Percentiles rank a stretch among this genome's conserved stretches.
Evolutionary conservation across 257 asterid genomes (phyloP).

Genomic region (Eustoma russellianum): DNA sequence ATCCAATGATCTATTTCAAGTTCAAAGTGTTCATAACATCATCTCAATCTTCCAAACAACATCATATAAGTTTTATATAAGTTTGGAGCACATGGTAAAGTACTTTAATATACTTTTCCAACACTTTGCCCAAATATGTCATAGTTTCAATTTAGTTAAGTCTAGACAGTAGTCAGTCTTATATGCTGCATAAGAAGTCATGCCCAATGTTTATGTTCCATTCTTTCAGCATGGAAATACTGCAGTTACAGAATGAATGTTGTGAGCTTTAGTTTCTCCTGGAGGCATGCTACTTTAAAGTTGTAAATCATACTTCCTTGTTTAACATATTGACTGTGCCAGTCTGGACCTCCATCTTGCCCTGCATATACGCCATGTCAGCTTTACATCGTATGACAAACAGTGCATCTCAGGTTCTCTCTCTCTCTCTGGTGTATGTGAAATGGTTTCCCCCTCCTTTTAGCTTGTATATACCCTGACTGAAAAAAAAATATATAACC

Average conservation of each 20-base stretch:
- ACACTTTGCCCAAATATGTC: too few relatives aligned
- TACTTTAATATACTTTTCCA: too few relatives aligned
- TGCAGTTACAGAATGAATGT: background rate
- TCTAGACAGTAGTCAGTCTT: too few relatives aligned
- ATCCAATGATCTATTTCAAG: too few relatives aligned
- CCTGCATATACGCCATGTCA: conserved; percentile 87
- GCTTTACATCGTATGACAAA: conserved; percentile 90
- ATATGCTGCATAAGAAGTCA: background rate
- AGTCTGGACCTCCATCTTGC: conserved; percentile 99
- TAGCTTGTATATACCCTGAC: too few relatives aligned
- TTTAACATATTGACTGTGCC: conserved; percentile 77
- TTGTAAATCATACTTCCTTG: conserved; percentile 9
- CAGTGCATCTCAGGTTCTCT: conserved; percentile 93
- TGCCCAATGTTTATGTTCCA: background rate
- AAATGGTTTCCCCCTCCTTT: background rate
- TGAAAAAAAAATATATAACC: too few relatives aligned
- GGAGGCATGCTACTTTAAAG: background rate
- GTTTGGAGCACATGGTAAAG: too few relatives aligned
- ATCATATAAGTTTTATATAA: too few relatives aligned
- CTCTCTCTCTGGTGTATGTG: conserved; percentile 6
- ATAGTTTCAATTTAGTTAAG: too few relatives aligned
- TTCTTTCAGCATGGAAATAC: background rate
- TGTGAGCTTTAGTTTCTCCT: conserved; percentile 4
- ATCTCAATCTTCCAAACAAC: too few relatives aligned
- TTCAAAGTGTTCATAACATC: too few relatives aligned